Base-by-base conservation (phyloP, 805 yeast species). In the Wickerhamiella nectarea region DNA sequence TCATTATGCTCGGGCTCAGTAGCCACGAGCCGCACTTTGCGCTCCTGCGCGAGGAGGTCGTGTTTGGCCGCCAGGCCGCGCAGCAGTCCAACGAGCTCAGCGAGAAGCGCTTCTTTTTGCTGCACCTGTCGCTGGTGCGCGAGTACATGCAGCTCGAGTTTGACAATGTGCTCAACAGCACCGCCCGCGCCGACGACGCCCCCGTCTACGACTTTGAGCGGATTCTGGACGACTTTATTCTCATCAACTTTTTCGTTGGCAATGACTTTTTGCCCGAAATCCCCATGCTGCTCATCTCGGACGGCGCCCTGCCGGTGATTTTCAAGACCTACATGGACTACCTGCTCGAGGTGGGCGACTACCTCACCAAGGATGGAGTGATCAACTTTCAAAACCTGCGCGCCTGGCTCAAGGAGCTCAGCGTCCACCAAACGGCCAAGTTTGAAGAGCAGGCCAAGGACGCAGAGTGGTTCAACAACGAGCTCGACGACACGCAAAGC, bases 21-120 rank as follows among this genome's bases (percentile, higher is more conserved):
- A 76, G 84, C 19, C 97, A 89, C 58, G 96, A 85, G 51, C 94
- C 96, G n/a, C 96, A 89, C 63, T 85, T 87, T 60, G 83, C 94
- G 10, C 65, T 91, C 46, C 69, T 91, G 50, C 79, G 99, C 69
- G 99, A 91, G 66, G 97, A 91, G 63, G 98, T 93, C 18, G 72
- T 74, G 0, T 91, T 91, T 66, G 96, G 96, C 1, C 69, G 74
- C 36, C 38, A 33, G 24, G 62, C 61, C 42, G 55, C 58, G 14
- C 57, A 61, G 46, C 60, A 61, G 19, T 45, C 50, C 36, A 65
- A 62, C 64, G 65, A 74, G 50, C 69, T 91, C 33, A 77, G 78
- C 48, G 79, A 79, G 45, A 94, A 89, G 65, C 78, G 73, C 46
- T 91, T 91, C 56, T 83, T 67, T 57, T 64, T 93, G 46, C 67